Conservation (phyloP, 495 filamentous ascomycete genomes). For the Trichoderma orchidacearum region DNA sequence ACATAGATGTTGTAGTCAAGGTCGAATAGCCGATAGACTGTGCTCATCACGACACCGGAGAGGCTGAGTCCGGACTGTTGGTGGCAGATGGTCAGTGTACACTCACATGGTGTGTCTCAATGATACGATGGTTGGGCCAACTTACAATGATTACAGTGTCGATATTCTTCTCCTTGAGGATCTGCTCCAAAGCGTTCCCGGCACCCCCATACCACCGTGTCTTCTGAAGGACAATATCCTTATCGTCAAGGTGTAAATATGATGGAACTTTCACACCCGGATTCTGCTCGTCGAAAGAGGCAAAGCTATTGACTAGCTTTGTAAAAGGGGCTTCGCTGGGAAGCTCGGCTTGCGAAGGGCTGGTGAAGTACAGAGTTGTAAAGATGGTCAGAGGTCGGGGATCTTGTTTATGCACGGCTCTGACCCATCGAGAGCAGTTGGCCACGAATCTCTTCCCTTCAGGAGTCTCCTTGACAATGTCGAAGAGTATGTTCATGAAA, state of each 20-base stretch:
- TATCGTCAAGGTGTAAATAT: constrained; percentile 15
- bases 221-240: constrained; percentile 27
- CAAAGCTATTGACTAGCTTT: constrained; percentile 12
- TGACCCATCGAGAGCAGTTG: constrained; percentile 19
- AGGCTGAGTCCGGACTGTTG: constrained; percentile 26
- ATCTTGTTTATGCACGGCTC: constrained; percentile 20
- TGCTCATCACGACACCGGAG: constrained; percentile 29
- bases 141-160: constrained; percentile 29
- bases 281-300: constrained; percentile 7
- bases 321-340: constrained; percentile 18
- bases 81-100: neutral
- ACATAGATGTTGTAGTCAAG: constrained; percentile 29
- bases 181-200: constrained; percentile 26
- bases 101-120: too few relatives aligned
- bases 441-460: constrained; percentile 17
- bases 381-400: constrained; percentile 24
- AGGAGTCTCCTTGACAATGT: constrained; percentile 13
- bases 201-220: constrained; percentile 27
- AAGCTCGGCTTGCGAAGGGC: constrained; percentile 16
- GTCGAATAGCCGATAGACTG: constrained; percentile 30
- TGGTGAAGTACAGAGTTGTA: constrained; percentile 23
- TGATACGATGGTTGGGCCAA: too few relatives aligned
- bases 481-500: constrained; percentile 24
- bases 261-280: constrained; percentile 15
- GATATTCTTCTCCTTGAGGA: constrained; percentile 24